phyloP scores from a whole-genome alignment of 208 protist species.

The Tritrichomonas foetus region DNA sequence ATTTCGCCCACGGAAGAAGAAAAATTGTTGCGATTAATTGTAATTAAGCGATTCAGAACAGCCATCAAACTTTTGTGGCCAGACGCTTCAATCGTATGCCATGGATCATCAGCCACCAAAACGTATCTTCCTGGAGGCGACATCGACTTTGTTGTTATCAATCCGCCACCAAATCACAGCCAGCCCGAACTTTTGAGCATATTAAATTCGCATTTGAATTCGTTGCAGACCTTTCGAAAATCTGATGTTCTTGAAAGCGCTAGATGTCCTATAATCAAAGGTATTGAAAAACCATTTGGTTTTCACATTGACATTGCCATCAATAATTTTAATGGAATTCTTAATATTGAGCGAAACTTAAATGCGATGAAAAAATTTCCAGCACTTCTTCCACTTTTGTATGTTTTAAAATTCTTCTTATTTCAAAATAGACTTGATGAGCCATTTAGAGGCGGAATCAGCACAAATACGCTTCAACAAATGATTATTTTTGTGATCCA shows the following conservation, averaged over 20 bases:
- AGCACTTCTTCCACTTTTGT: background rate
- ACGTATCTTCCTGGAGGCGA: slow-evolving; percentile 21
- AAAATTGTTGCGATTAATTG: background rate
- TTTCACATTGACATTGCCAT: background rate
- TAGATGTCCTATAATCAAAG: background rate
- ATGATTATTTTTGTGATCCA: background rate
- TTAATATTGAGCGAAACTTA: background rate
- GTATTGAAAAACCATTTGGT: slow-evolving; percentile 13
- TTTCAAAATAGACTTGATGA: background rate
- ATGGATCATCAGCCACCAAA: background rate
- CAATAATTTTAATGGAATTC: slow-evolving; percentile 8
- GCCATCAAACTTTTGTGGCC: background rate
- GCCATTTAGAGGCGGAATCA: slow-evolving; percentile 11
- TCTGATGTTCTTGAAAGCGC: background rate
- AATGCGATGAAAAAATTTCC: background rate
- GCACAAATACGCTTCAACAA: background rate
- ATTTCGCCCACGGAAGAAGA: background rate
- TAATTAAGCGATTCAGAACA: background rate
- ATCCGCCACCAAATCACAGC: background rate
- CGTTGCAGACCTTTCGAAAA: background rate
- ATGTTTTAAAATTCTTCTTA: background rate
- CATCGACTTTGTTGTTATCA: background rate
- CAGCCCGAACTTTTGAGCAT: background rate
- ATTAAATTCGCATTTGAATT: background rate
- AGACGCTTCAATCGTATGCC: background rate